These are phyloP conservation scores for Notholithocarpus densiflorus DNA, from an alignment of 306 rosid genomes.

Conservation along the genomic window DNA sequence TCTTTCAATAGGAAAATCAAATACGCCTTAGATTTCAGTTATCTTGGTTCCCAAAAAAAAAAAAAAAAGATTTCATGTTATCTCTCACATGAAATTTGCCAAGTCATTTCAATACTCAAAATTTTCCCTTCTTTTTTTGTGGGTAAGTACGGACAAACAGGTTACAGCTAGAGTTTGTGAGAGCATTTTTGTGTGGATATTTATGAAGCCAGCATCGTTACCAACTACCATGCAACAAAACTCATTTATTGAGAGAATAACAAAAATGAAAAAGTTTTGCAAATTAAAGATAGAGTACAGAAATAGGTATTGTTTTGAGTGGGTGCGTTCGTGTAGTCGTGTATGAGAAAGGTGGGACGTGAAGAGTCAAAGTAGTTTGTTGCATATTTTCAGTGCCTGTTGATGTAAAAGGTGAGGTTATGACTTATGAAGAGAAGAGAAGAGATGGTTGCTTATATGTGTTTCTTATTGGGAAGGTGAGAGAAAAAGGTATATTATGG, in stretches of 20 bases:
- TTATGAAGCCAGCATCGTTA: slow-evolving; percentile 29
- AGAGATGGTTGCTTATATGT: slow-evolving; percentile 43
- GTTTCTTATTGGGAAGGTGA: slow-evolving; percentile 51
- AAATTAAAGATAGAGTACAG: slow-evolving; percentile 10
- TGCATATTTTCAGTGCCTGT: slow-evolving; percentile 33
- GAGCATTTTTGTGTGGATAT: slow-evolving; percentile 15
- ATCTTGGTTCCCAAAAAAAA: too few relatives aligned
- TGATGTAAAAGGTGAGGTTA: slow-evolving; percentile 41
- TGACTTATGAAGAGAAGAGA: slow-evolving; percentile 30
- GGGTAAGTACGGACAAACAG: neutral
- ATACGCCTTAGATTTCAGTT: too few relatives aligned
- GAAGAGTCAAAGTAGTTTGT: slow-evolving; percentile 62
- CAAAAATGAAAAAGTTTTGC: slow-evolving; percentile 20
- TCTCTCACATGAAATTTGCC: neutral
- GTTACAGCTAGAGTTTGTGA: slow-evolving; percentile 5
- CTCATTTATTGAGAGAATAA: slow-evolving; percentile 30
- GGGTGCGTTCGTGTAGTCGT: neutral
- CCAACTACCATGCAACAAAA: slow-evolving; percentile 26
- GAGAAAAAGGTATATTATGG: slow-evolving; percentile 59
- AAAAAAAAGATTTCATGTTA: neutral
- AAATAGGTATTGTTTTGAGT: slow-evolving; percentile 3
- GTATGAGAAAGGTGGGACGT: slow-evolving; percentile 20
- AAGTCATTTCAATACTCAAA: neutral
- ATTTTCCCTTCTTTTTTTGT: neutral
- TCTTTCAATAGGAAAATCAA: neutral